Evolutionary conservation across 2,329 filamentous ascomycete species (phyloP).

Genomic region (Alternaria dauci): DNA sequence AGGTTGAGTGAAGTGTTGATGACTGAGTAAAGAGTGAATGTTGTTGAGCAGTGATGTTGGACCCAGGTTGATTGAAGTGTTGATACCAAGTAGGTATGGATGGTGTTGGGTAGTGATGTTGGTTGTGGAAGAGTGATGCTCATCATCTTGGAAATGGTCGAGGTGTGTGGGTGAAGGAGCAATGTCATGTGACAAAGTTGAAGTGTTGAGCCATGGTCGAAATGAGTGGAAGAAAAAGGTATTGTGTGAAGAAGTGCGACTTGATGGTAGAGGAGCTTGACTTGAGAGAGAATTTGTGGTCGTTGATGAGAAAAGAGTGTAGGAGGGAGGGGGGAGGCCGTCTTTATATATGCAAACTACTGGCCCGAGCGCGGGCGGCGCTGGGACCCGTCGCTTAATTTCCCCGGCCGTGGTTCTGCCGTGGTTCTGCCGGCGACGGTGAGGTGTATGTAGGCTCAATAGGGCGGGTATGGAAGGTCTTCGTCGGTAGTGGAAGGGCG

Average conservation of each 20-base stretch:
- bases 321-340: background rate
- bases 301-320: constrained; percentile 4
- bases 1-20: too few relatives aligned
- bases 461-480: constrained; percentile 11
- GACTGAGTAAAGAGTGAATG: too few relatives aligned
- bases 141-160: constrained; percentile 6
- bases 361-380: background rate
- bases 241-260: background rate
- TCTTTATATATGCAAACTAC: constrained; percentile 12
- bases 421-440: constrained; percentile 13
- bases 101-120: constrained; percentile 8
- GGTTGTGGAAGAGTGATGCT: background rate
- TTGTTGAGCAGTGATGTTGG: background rate
- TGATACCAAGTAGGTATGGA: background rate
- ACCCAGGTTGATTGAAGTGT: constrained; percentile 1
- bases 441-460: constrained; percentile 13
- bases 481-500: constrained; percentile 4
- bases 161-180: constrained; percentile 5
- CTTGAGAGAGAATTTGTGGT: background rate
- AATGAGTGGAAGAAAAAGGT: background rate
- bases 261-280: background rate
- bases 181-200: constrained; percentile 13
- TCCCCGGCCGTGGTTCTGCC: background rate
- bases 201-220: constrained; percentile 13
- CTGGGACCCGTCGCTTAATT: constrained; percentile 1